Percentiles rank a stretch among this genome's conserved stretches.
Evolutionary conservation across 1,284 basidiomycete genomes (phyloP).

Genomic region (Ceratobasidium sp.): DNA sequence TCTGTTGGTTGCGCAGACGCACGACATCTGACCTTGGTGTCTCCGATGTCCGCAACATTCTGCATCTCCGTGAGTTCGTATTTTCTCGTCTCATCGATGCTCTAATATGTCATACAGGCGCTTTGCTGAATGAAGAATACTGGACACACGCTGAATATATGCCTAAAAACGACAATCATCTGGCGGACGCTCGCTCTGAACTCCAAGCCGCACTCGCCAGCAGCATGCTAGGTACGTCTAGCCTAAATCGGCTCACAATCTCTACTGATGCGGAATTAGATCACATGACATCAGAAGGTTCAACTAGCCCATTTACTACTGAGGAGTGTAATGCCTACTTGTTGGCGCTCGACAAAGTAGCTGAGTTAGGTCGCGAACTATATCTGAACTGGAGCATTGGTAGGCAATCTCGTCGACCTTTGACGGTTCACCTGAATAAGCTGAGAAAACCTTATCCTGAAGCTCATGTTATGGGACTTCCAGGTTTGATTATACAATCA

Average conservation of each 20-base stretch:
- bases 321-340: constrained; percentile 43
- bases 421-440: too few species aligned
- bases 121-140: constrained; percentile 46
- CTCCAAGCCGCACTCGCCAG: constrained; percentile 38
- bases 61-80: constrained; percentile 31
- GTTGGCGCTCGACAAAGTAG: constrained; percentile 33
- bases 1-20: constrained; percentile 31
- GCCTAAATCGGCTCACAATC: not conserved
- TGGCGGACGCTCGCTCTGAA: constrained; percentile 23
- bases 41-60: constrained; percentile 8
- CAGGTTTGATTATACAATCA: not conserved
- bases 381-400: constrained; percentile 38
- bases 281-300: constrained; percentile 47
- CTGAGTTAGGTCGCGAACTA: constrained; percentile 32
- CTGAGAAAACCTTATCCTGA: too few species aligned
- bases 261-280: constrained; percentile 9
- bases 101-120: constrained; percentile 21
- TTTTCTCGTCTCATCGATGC: not conserved
- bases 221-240: constrained; percentile 38
- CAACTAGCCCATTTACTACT: constrained; percentile 44
- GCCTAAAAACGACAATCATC: constrained; percentile 42
- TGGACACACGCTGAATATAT: constrained; percentile 48
- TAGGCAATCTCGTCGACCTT: not conserved
- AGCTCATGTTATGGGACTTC: not conserved
- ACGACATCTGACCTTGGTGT: constrained; percentile 24